Evolutionary conservation across 2,329 filamentous ascomycete genomes (phyloP).

Genomic region (Ambrosiella xylebori): DNA sequence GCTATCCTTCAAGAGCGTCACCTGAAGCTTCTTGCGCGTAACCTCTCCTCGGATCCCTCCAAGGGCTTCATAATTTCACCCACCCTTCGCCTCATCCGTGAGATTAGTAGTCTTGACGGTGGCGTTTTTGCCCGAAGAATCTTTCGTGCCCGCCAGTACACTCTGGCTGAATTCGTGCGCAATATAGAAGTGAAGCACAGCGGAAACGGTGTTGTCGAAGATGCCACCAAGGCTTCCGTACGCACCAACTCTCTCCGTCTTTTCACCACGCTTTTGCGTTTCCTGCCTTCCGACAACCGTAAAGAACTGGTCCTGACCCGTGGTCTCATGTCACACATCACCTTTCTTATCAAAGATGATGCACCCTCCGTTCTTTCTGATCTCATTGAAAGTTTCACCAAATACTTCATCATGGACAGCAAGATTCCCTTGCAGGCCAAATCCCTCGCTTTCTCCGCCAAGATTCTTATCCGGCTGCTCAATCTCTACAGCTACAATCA

Average conservation of each 20-base stretch:
- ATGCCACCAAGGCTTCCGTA: conserved; percentile 55
- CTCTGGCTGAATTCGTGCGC: conserved; percentile 61
- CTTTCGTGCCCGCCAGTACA: conserved; percentile 61
- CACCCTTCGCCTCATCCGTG: conserved; percentile 66
- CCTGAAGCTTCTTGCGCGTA: conserved; percentile 61
- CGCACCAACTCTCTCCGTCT: conserved; percentile 71
- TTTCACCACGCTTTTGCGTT: conserved; percentile 60
- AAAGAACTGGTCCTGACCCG: conserved; percentile 63
- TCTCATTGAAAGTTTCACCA: conserved; percentile 52
- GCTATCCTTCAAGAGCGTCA: conserved; percentile 68
- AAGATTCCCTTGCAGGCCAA: conserved; percentile 59
- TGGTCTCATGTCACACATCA: conserved; percentile 68
- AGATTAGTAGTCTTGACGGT: conserved; percentile 73
- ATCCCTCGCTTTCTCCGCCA: conserved; percentile 56
- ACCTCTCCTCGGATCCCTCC: conserved; percentile 59
- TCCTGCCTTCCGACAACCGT: conserved; percentile 61
- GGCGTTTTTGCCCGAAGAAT: conserved; percentile 62
- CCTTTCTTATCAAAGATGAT: conserved; percentile 63
- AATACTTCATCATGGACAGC: conserved; percentile 56
- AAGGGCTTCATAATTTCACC: conserved; percentile 85
- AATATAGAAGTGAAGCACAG: conserved; percentile 57
- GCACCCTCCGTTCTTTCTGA: conserved; percentile 58
- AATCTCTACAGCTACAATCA: conserved; percentile 50
- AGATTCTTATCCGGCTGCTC: conserved; percentile 54
- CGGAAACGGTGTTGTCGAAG: conserved; percentile 37